Base-by-base conservation (phyloP, 2,329 filamentous ascomycete species). In the Ceratocystis eucalypticola region DNA sequence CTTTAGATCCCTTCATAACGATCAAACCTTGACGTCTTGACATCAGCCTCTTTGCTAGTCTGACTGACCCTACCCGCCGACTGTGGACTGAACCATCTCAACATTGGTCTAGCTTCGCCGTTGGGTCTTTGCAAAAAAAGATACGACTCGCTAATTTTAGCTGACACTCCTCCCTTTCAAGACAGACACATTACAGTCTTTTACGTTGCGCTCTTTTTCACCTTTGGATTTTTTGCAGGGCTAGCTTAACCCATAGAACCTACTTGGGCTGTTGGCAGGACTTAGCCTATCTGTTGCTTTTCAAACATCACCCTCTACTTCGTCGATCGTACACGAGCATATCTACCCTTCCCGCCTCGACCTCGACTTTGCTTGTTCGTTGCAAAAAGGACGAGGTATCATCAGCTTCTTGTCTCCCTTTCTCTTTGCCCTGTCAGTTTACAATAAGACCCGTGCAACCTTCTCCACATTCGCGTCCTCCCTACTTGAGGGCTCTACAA, bases 31-130 rank as follows among this genome's bases (percentile, higher is more conserved):
- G 22, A 12, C 20, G 41, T 48, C 62, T 28, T 12, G 17, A 53
- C 46, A 12, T 64, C 62, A 64, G 62, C 62, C 62, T 64, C 44
- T 30, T 22, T 50, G 15, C 15, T 53, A 33, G 46, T 33, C 25
- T 44, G 28, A 64, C 25, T 44, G 45, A 64, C 30, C 30, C 53
- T 7, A 33, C 37, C 10, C 10, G 37, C 37, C 10, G 22, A 53
- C 28, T 48, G 15, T 55, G 28, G 28, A 30, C 48, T 53, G n/a
- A 8, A 41, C n/a, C 45, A 64, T 64, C 30, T 63, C 46, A 64
- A 20, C 62, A 46, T 55, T 64, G 62, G 46, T 30, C 12, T 28
- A 53, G 17, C 44, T 41, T 15, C n/a, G 41, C 5, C n/a, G n/a
- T 25, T 12, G n/a, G 20, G 2, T 22, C 44, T 20, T 25, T 53